Evolutionary conservation across 2,329 filamentous ascomycete genomes (phyloP).

Genomic region (Curvularia hawaiiensis): DNA sequence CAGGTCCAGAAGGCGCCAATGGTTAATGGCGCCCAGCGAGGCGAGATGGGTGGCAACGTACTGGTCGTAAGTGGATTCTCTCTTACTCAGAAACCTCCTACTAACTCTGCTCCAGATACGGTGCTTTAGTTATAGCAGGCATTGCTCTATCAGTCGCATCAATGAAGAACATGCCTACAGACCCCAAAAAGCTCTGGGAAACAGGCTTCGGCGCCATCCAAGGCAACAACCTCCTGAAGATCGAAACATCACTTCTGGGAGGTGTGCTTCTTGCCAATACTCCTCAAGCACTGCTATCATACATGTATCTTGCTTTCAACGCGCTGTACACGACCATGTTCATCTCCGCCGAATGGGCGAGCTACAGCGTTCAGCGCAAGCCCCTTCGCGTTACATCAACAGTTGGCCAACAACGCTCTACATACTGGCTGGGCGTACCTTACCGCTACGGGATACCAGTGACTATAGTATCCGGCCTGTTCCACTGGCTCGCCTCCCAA

Average conservation of each 20-base stretch:
- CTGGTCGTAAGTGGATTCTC: not conserved
- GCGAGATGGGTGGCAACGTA: constrained; percentile 1
- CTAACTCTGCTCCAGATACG: not conserved
- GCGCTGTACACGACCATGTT: constrained; percentile 55
- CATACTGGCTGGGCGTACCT: constrained; percentile 51
- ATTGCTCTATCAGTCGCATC: constrained; percentile 6
- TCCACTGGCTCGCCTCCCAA: constrained; percentile 55
- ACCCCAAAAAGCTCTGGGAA: constrained; percentile 11
- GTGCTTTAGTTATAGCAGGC: not conserved
- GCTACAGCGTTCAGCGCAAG: constrained; percentile 44
- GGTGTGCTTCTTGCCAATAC: constrained; percentile 51
- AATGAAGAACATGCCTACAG: constrained; percentile 10
- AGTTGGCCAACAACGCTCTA: constrained; percentile 45
- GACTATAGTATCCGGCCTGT: constrained; percentile 32
- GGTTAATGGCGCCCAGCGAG: not conserved
- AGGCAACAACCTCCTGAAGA: constrained; percentile 16
- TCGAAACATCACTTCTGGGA: constrained; percentile 8
- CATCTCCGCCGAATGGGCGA: constrained; percentile 54
- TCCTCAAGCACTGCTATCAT: constrained; percentile 54
- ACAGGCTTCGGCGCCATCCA: constrained; percentile 19
- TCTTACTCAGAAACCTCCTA: not conserved
- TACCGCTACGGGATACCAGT: constrained; percentile 48
- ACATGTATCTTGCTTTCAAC: constrained; percentile 56
- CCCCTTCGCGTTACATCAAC: constrained; percentile 48
- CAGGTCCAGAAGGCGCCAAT: not conserved